Base-by-base conservation (phyloP, 164 flowering plant species). In the Protea cynaroides region DNA sequence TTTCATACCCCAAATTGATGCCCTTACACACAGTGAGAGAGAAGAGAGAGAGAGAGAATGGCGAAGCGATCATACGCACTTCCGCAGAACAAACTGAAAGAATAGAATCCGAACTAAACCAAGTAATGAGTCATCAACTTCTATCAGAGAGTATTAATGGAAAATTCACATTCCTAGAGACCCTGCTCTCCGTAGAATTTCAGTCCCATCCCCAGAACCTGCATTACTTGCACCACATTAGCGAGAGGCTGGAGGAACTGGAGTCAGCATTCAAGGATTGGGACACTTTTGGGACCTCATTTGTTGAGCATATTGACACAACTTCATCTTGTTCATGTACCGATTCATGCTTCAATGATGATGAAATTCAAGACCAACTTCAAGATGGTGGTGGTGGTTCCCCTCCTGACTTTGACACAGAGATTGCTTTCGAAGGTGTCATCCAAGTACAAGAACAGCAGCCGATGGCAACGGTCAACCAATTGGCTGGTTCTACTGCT, bases 321-420 rank as follows among this genome's bases (percentile, higher is more conserved):
- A 65, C 49, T 14, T 75, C 81, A 1, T 22, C 51, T 1, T 78
- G 78, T 65, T 80, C 80, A 0, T 77, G 79, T 68, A 74, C 73
- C 14, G 80, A 80, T 44, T 79, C 82, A 6, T 78, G 75, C 21
- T 52, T 79, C 29, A 61, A 73, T n/a, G 83, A 80, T 4, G 81
- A 81, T 8, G 71, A 34, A n/a, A n/a, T n/a, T n/a, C n/a, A n/a
- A n/a, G n/a, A n/a, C n/a, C n/a, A n/a, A n/a, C n/a, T n/a, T n/a
- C n/a, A n/a, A n/a, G n/a, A n/a, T n/a, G n/a, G n/a, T n/a, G n/a
- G n/a, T 49, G 57, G 19, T 18, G 14, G 5, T 37, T 69, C 22
- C 1, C 57, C 8, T 12, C 53, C 56, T 29, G 21, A 40, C 1
- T 63, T 61, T 19, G 65, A 63, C 15, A 61, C 37, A 13, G 75